These are phyloP conservation scores for Sisymbrium irio DNA, from an alignment of 345 rosid species.

Conservation along the genomic window DNA sequence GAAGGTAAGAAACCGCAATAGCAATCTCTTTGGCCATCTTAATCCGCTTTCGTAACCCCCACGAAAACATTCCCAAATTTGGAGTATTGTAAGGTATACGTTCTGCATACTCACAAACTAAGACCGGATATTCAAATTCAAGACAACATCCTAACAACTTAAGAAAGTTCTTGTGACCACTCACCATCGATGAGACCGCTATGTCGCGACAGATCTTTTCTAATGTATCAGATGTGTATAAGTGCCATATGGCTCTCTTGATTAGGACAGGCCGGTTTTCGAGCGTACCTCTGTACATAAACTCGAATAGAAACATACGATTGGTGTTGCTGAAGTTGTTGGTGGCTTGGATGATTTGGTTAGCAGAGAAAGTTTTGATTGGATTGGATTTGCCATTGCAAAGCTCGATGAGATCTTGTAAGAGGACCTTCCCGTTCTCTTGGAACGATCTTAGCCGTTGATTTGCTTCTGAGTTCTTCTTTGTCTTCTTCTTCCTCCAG, in stretches of 20 bases:
- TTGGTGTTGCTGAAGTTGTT: slow-evolving; percentile 21
- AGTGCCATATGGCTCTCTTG: slow-evolving; percentile 7
- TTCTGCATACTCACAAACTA: slow-evolving; percentile 34
- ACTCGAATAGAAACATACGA: slow-evolving; percentile 16
- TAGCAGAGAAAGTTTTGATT: slow-evolving; percentile 17
- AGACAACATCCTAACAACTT: slow-evolving; percentile 31
- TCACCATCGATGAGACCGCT: slow-evolving; percentile 28
- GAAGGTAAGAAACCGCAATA: slow-evolving; percentile 29
- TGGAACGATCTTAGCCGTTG: slow-evolving; percentile 19
- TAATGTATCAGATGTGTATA: slow-evolving; percentile 28
- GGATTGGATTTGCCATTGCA: slow-evolving; percentile 32
- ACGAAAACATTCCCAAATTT: not conserved
- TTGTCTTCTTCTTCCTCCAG: slow-evolving; percentile 14
- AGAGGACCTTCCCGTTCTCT: slow-evolving; percentile 22
- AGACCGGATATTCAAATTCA: slow-evolving; percentile 29
- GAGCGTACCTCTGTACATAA: slow-evolving; percentile 29
- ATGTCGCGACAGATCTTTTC: slow-evolving; percentile 27
- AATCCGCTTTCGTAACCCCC: not conserved
- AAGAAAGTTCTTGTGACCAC: slow-evolving; percentile 31
- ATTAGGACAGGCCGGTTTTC: slow-evolving; percentile 28
- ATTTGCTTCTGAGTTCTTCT: slow-evolving; percentile 16
- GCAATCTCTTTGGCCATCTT: slow-evolving; percentile 31
- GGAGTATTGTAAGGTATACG: slow-evolving; percentile 16
- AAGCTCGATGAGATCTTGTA: slow-evolving; percentile 28
- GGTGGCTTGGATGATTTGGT: slow-evolving; percentile 26